phyloP scores from a whole-genome alignment of 257 asterid genomes.

The Nyctanthes arbortristis region DNA sequence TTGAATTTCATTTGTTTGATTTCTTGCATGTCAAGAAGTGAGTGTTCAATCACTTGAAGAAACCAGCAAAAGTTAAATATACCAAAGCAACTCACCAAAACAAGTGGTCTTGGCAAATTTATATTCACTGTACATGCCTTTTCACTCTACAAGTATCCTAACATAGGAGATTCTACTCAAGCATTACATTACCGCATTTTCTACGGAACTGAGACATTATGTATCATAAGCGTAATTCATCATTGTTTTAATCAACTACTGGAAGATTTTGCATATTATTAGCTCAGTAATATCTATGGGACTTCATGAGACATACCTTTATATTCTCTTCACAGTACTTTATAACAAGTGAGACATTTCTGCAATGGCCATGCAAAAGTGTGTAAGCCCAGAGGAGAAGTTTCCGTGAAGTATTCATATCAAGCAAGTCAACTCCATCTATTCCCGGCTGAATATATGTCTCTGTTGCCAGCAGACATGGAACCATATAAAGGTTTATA shows the following conservation, averaged over 20 bases:
- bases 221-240: neutral
- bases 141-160: neutral
- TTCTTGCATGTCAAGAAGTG: neutral
- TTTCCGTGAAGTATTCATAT: conserved; percentile 93
- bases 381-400: conserved; percentile 95
- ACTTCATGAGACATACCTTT: conserved; percentile 50
- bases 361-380: conserved; percentile 77
- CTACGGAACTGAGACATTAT: neutral
- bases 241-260: neutral
- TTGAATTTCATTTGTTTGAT: neutral
- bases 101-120: conserved; percentile 1
- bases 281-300: neutral
- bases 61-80: neutral
- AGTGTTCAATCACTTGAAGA: neutral
- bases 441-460: conserved; percentile 92
- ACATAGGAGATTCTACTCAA: neutral
- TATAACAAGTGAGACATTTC: conserved; percentile 64
- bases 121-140: neutral
- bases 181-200: neutral
- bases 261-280: neutral
- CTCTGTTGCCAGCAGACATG: conserved; percentile 88
- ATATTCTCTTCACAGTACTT: conserved; percentile 86
- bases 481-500: conserved; percentile 83
- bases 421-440: conserved; percentile 87
- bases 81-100: neutral